Evolutionary conservation across 352 stramenopile genomes (phyloP), one percentile per base, ranked within the genome.

Genomic region (Pythium sp.): DNA sequence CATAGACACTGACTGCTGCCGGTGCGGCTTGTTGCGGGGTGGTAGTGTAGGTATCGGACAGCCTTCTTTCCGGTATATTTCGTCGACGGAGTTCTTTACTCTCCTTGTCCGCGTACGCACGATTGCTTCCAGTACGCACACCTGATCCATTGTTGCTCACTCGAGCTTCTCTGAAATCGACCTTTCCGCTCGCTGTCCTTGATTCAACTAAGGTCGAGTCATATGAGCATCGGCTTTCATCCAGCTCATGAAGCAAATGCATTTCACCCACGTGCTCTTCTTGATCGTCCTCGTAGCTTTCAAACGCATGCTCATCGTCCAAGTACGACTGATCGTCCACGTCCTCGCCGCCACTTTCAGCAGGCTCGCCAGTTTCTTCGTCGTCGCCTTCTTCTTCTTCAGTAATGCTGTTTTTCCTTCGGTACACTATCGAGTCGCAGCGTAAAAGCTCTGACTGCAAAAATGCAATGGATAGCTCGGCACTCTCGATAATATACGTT

Each of bases 261-360:
- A 7, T 11, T 5, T 47, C 5, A 15, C 67, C 43, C 11, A 1
- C 4, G 18, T 7, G 58, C 43, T 67, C 57, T 2, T 55, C 20
- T 20, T 64, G 36, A 2, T 80, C 69, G 36, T 73, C 36, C 1
- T 72, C 74, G 60, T 81, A 80, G 5, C 70, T 67, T 63, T 85
- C 76, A 38, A 87, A 84, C 0, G 56, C 74, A 11, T 76, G 75
- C 22, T 71, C 72, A 20, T 82, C 68, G 51, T 72, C 57, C 8
- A 74, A 77, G 28, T 85, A 84, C 24, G 65, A 67, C 0, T 76
- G 69, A 0, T 64, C 57, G 8, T 51, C 74, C 12, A 62, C 57
- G 8, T 51, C 74, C 12, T 64, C 62, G 11, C 69, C 65, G 59
- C 38, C 58, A 24, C 71, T 58, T 7, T 38, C 20, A 46, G 2